These are phyloP conservation scores for Rubia peregrina DNA, from an alignment of 305 asterid genomes.

Conservation along the genomic window DNA sequence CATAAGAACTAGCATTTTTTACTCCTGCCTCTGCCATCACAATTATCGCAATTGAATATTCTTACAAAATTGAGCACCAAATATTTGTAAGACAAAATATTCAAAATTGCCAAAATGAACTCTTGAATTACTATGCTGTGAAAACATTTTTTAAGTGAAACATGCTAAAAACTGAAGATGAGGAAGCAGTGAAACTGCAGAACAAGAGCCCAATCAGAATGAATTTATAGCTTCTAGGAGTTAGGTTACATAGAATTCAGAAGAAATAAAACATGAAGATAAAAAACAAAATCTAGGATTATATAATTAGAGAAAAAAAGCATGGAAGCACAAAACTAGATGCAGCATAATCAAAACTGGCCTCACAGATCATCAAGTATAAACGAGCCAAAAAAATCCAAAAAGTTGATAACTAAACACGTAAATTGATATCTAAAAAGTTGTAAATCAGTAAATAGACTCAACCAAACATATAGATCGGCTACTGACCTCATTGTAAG, in stretches of 20 bases:
- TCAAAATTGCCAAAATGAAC: background rate
- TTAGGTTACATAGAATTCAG: too few relatives aligned
- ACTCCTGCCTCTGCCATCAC: background rate
- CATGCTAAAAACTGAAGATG: background rate
- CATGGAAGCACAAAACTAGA: background rate
- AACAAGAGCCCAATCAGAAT: background rate
- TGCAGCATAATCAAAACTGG: background rate
- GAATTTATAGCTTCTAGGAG: background rate
- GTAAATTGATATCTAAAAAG: background rate
- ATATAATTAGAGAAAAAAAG: background rate
- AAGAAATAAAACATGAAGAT: background rate
- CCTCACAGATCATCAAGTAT: background rate
- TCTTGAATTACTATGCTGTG: background rate
- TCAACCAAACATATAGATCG: background rate
- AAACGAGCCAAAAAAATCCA: background rate
- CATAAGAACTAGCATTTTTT: background rate
- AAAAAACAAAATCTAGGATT: background rate
- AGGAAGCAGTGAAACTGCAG: background rate
- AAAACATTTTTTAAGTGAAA: background rate
- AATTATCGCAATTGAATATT: background rate
- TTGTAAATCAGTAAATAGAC: background rate
- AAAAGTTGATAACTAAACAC: background rate
- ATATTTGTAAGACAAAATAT: too few relatives aligned
- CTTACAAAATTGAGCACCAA: background rate
- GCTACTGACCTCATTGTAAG: slow-evolving; percentile 82